phyloP scores from a whole-genome alignment of 2,329 filamentous ascomycete genomes.

The Amauroascus verrucosus region DNA sequence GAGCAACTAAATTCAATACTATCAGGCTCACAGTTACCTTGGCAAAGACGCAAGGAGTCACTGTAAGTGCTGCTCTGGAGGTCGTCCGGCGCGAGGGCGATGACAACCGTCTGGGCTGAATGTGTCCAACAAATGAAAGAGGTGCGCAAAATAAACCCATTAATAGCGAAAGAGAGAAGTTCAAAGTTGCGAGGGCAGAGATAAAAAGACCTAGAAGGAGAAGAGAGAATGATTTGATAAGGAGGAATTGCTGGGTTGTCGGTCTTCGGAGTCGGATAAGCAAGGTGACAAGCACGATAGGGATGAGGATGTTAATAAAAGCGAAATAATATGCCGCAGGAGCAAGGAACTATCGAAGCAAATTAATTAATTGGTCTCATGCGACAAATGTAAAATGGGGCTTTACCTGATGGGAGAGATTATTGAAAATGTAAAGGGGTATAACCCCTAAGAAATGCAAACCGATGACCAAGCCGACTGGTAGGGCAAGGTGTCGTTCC shows the following conservation, averaged over 20 bases:
- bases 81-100: neutral
- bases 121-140: constrained; percentile 56
- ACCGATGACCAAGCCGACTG: constrained; percentile 60
- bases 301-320: constrained; percentile 46
- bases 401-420: constrained; percentile 48
- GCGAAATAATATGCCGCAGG: constrained; percentile 51
- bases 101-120: constrained; percentile 11
- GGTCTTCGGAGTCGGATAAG: constrained; percentile 44
- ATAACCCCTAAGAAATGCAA: constrained; percentile 68
- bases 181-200: constrained; percentile 84
- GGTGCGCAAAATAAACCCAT: constrained; percentile 70
- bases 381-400: neutral
- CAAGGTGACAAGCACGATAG: constrained; percentile 46
- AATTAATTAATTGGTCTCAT: constrained; percentile 1
- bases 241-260: constrained; percentile 58
- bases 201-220: constrained; percentile 84
- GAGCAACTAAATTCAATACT: constrained; percentile 52
- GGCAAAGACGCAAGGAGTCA: constrained; percentile 13
- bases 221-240: constrained; percentile 86
- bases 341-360: constrained; percentile 45
- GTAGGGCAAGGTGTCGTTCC: constrained; percentile 36
- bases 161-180: constrained; percentile 83
- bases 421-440: constrained; percentile 80
- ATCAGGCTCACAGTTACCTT: constrained; percentile 25
- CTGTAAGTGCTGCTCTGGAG: constrained; percentile 1